Evolutionary conservation across 106 monocot genomes (phyloP), one percentile per base, ranked within the genome.

Genomic region (Apostasia ramifera): DNA sequence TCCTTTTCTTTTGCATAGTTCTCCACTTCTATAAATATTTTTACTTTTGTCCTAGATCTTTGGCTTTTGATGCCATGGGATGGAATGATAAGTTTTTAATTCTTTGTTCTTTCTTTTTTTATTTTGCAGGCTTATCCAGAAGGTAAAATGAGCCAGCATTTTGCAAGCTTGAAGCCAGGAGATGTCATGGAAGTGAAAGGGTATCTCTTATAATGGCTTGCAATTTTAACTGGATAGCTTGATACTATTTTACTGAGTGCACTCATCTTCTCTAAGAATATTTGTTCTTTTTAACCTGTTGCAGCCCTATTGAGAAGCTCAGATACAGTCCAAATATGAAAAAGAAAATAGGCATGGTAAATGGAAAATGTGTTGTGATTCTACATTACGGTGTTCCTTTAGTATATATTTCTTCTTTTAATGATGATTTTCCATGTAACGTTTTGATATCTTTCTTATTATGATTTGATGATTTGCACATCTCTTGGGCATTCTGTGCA

Each of bases 311-410:
- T 73, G 92, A 92, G 67, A 97, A 92, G 89, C 81, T 97, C 62
- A 89, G 84, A 81, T 97, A 97, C 66, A 89, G 70, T 76, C 89
- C 92, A 69, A 97, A 97, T 71, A 92, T 97, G 95, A 97, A 97
- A 76, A 97, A 82, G 66, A 79, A 92, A 56, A 89, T 97, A 60
- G 95, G 95, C 63, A 97, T 97, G 95, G 95, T 95, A 86, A 46
- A 38, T 66, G 4, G 6, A 9, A 48, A 61, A 4, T 44, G 62
- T 8, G 43, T 62, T 62, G 40, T 59, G 37, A 40, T 9, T 40
- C 13, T 59, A 59, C 11, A 40, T 38, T 59, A 59, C 40, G 9
- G 42, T 62, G 62, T 4, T 62, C 12, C 62, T 13, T 4, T 8
- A 52, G 4, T 11, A 52, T 8, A 6, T 52, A 52, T 8, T 52